phyloP scores from a whole-genome alignment of 2,329 filamentous ascomycete species.

The Cytospora mali region DNA sequence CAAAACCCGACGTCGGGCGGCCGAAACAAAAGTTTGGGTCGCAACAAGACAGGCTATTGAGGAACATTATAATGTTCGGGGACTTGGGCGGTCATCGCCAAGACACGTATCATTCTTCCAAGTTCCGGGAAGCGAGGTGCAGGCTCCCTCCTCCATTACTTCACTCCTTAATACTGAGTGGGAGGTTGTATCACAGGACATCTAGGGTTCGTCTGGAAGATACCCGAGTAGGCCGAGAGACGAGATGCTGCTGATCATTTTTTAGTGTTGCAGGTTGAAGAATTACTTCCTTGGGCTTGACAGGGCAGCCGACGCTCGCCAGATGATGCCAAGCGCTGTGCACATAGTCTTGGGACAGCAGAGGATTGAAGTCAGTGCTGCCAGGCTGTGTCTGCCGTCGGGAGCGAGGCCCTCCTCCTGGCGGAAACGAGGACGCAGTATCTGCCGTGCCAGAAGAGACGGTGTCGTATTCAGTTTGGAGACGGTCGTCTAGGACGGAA shows the following conservation, averaged over 20 bases:
- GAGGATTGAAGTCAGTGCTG: not conserved
- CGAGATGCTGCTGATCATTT: not conserved
- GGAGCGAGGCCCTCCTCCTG: not conserved
- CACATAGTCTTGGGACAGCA: not conserved
- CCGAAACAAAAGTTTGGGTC: not conserved
- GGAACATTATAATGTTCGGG: not conserved
- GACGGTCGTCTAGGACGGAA: too few species aligned
- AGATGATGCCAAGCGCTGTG: not conserved
- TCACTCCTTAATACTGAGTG: not conserved
- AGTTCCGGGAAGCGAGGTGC: not conserved
- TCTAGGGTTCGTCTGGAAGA: not conserved
- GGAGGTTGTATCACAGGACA: too few species aligned
- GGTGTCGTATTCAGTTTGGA: too few species aligned
- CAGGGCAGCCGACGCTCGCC: not conserved
- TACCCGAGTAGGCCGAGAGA: not conserved
- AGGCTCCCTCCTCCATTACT: not conserved
- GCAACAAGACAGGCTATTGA: not conserved
- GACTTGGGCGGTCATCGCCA: not conserved
- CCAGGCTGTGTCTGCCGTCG: not conserved
- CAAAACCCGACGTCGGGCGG: not conserved
- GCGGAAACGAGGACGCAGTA: too few species aligned
- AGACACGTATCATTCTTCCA: not conserved
- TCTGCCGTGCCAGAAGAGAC: too few species aligned
- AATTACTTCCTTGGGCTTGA: too few species aligned
- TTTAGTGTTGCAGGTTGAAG: not conserved